Evolutionary conservation across 2,329 filamentous ascomycete genomes (phyloP), one percentile per base, ranked within the genome.

Genomic region (Emergomyces orientalis): DNA sequence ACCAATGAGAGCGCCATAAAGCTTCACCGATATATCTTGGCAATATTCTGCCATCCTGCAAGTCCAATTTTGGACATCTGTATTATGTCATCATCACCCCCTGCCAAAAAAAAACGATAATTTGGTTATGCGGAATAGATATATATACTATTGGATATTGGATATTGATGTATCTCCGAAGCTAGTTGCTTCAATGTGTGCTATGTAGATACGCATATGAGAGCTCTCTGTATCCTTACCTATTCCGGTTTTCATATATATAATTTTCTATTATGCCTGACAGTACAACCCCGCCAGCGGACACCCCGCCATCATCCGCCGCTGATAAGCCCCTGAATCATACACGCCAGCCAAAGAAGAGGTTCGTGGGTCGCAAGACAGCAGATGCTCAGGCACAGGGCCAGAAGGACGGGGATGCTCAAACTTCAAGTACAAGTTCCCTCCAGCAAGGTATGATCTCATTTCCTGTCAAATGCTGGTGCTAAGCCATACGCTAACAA

Each of bases 351-450:
- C 94, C 94, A 27, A 96, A 90, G 80, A 92, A 93, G 76, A 85
- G 93, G 63, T 99, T 99, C 69, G 88, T 99, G 22, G 94, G 94
- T 37, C 83, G 91, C 68, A 86, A 88, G 69, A 84, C 89, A 27
- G 90, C 89, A 9, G 77, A 79, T 51, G 72, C 76, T 25, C 75
- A 77, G 65, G 71, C 74, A 81, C 57, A 59, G 19, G 1, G 22
- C 22, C 85, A 65, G 84, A 87, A 70, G 82, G 84, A 68, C 79
- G 83, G 49, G 76, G 80, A 70, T 77, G 82, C 74, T 75, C 80
- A 82, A 52, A 84, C 37, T 22, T 51, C 59, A 45, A 54, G 64
- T 52, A 62, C 63, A 64, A 84, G 91, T 34, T 69, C 75, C 51
- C 68, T 78, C 17, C 72, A 77, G 63, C 75, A 71, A 71, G 71